Conservation (phyloP, 805 yeast species). For the Candida coquimbonensis region DNA sequence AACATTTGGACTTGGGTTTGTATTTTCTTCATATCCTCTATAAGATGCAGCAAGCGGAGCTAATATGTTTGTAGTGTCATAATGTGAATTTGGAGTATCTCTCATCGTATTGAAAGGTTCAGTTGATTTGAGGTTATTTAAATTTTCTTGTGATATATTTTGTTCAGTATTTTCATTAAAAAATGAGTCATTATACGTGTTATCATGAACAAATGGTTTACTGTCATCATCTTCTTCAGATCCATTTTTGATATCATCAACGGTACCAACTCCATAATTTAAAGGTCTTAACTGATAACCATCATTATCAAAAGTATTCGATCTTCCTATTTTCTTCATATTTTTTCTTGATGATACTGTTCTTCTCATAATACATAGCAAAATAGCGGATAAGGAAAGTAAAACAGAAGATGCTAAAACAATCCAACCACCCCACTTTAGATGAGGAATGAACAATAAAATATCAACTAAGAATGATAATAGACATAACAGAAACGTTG, state of each 20-base stretch:
- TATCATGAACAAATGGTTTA: conserved; percentile 14
- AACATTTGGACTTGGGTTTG: not conserved
- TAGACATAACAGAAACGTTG: conserved; percentile 62
- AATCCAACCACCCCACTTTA: conserved; percentile 84
- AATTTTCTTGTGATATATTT: conserved; percentile 13
- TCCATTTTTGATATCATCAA: conserved; percentile 15
- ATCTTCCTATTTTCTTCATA: conserved; percentile 8
- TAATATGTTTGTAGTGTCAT: conserved; percentile 11
- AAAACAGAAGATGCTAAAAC: conserved; percentile 62
- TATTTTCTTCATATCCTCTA: conserved; percentile 15
- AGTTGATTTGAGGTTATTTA: conserved; percentile 14
- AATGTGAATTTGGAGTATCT: conserved; percentile 5
- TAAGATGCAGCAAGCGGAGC: conserved; percentile 17
- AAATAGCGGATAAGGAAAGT: conserved; percentile 54
- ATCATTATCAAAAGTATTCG: conserved; percentile 8
- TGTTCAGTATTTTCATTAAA: conserved; percentile 10
- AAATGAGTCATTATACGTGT: conserved; percentile 2
- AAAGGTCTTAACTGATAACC: conserved; percentile 22
- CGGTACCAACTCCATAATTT: conserved; percentile 22
- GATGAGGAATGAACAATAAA: conserved; percentile 64
- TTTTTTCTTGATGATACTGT: conserved; percentile 37
- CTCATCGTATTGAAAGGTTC: conserved; percentile 17
- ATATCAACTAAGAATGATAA: conserved; percentile 80
- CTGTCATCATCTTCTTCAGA: conserved; percentile 17
- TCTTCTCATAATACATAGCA: conserved; percentile 68